Base-by-base conservation (phyloP, 2,329 filamentous ascomycete species). In the Colletotrichum sp. region DNA sequence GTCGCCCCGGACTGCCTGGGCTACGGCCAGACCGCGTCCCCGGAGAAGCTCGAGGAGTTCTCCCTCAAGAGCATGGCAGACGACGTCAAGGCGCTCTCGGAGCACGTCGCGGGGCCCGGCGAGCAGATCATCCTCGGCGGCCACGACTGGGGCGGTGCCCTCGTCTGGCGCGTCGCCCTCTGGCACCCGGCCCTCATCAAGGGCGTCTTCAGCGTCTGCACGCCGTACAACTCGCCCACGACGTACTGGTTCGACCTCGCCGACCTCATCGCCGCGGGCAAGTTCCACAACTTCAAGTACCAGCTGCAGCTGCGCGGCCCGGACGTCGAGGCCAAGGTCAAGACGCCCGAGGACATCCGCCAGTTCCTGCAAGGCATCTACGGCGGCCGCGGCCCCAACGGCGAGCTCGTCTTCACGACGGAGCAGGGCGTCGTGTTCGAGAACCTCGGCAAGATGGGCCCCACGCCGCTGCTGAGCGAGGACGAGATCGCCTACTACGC, bases 91-190 rank as follows among this genome's bases (percentile, higher is more conserved):
- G 92, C 92, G 77, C 89, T 98, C 28, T 92, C 94, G 8, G 86
- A 86, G 75, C 89, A 93, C 77, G 85, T 88, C 71, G 85, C 86
- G n/a, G 44, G 44, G 32, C 69, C 86, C 82, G 59, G 87, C 83
- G 64, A 77, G 76, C 86, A 86, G 72, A 93, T 98, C 81, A 93
- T 98, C 72, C 90, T 98, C 16, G 95, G 96, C 65, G 96, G 96
- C 9, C 96, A 98, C 86, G 96, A 98, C 85, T 98, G 96, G 95
- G 96, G 96, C 83, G 96, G 95, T 80, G 88, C 90, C 4, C 88
- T 96, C 32, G 93, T 94, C 70, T 98, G 95, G 89, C 92, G 95
- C 71, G 86, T 94, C 73, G 92, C 93, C 16, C 90, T 94, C 77
- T 95, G 92, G 90, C 88, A 96, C 80, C 95, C 95, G 0, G 86